A percentile compares a stretch with the other conserved stretches of the same genome.
Conservation (phyloP, 176 grass and related monocot genomes). For the Avena sativa region DNA sequence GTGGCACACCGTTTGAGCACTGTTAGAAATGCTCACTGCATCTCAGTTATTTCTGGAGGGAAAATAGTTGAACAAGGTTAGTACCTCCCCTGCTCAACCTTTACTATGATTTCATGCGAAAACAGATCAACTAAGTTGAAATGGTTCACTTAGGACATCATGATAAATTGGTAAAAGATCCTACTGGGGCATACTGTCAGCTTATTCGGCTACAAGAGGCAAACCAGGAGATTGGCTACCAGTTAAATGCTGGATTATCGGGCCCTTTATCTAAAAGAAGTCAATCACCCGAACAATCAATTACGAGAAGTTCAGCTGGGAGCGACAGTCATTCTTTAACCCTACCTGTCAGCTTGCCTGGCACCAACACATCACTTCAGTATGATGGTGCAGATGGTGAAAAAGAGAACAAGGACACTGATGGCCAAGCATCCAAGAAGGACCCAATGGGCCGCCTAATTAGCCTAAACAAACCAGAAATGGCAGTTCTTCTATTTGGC, state of each 20-base stretch:
- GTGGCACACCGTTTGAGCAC: conserved; percentile 63
- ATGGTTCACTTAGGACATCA: conserved; percentile 37
- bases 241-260: conserved; percentile 39
- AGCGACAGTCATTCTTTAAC: conserved; percentile 13
- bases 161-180: conserved; percentile 41
- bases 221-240: conserved; percentile 14
- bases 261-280: conserved; percentile 24
- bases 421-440: conserved; percentile 28
- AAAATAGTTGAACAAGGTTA: conserved; percentile 81
- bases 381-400: conserved; percentile 2
- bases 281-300: conserved; percentile 23
- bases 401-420: not conserved
- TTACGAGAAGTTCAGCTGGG: conserved; percentile 43
- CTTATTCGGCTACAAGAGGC: conserved; percentile 50
- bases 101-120: conserved; percentile 25
- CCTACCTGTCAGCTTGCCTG: not conserved
- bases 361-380: not conserved
- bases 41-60: conserved; percentile 66
- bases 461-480: conserved; percentile 53
- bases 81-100: not conserved
- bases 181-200: conserved; percentile 47
- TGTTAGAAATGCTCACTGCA: conserved; percentile 51
- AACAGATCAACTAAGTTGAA: conserved; percentile 32
- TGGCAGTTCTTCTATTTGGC: conserved; percentile 45
- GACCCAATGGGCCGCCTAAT: conserved; percentile 40